Evolutionary conservation across 257 asterid species (phyloP).

Genomic region (Plantago elongata): DNA sequence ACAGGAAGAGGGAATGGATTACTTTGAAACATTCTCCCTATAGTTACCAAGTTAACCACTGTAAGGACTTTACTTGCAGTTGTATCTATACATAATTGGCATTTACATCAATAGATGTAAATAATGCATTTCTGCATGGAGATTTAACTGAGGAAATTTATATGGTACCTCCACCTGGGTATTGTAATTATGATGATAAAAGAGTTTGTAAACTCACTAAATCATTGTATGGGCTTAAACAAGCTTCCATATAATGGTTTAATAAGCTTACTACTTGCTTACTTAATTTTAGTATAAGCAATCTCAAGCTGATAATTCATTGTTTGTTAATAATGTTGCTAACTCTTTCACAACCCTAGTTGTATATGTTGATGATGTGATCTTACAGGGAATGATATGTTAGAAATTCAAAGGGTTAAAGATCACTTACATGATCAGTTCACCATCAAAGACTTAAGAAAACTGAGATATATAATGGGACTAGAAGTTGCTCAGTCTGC

Average conservation of each 20-base stretch:
- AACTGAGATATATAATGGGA: neutral
- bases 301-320: neutral
- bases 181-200: neutral
- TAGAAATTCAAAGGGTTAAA: neutral
- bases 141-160: neutral
- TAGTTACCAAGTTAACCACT: neutral
- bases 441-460: neutral
- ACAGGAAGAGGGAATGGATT: neutral
- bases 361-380: neutral
- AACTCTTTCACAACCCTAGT: neutral
- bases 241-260: neutral
- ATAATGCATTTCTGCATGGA: neutral
- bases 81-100: neutral
- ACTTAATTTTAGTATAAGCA: neutral
- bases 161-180: neutral
- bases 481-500: neutral
- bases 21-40: neutral
- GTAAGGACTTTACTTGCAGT: neutral
- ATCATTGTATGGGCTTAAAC: neutral
- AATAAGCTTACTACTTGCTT: neutral
- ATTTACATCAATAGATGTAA: neutral
- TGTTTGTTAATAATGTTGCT: no score
- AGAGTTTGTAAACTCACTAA: neutral
- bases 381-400: neutral
- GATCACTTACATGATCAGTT: neutral